phyloP scores from a whole-genome alignment of 192 early-diverging fungal species.

The Rhizophlyctis rosea region DNA sequence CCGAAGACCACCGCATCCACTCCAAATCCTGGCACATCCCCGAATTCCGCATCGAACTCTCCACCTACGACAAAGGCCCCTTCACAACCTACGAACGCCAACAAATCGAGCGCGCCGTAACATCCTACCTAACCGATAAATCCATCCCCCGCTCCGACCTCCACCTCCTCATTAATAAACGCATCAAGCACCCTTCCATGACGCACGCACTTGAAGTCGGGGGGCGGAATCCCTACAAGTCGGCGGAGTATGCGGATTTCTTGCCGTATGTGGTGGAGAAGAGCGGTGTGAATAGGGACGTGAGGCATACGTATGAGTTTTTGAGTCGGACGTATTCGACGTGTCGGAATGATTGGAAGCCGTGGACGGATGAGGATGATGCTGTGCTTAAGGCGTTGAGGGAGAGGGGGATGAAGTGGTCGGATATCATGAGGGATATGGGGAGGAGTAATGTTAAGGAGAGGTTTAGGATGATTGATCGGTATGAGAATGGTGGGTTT shows the following conservation, averaged over 20 bases:
- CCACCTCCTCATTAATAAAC: neutral
- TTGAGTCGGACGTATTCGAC: neutral
- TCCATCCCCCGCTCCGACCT: neutral
- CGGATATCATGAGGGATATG: neutral
- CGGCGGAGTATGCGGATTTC: neutral
- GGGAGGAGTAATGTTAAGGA: neutral
- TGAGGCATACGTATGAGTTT: no score
- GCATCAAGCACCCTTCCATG: no score
- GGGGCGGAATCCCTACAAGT: neutral
- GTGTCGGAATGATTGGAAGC: neutral
- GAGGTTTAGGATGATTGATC: neutral
- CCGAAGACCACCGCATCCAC: no score
- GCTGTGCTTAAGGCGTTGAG: neutral
- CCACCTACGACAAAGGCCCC: neutral
- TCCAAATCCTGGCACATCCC: no score
- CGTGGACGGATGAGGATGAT: neutral
- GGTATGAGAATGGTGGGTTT: no score
- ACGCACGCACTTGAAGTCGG: neutral
- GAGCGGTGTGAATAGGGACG: neutral
- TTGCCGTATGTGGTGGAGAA: neutral
- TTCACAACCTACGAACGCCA: neutral
- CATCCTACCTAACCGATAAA: neutral
- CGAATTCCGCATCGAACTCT: no score
- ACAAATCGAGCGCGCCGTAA: neutral
- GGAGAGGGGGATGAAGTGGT: neutral